Conservation (phyloP, 129 eudicot species). For the Oenanthe sinensis region DNA sequence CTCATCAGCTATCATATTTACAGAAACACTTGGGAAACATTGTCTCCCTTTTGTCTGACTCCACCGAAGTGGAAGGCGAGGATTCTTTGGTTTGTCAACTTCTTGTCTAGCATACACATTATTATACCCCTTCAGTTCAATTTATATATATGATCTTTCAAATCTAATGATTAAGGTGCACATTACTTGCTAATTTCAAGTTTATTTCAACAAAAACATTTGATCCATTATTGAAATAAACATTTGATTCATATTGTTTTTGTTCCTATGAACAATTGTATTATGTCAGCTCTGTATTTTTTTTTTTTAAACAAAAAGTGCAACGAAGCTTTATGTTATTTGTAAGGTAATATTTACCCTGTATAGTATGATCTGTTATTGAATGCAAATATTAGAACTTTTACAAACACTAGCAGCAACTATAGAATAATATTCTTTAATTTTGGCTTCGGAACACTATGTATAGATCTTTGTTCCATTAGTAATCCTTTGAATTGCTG, state of each 20-base stretch:
- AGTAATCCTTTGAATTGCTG: background rate
- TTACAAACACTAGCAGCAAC: background rate
- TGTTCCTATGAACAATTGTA: background rate
- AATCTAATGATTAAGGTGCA: background rate
- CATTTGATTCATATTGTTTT: no score
- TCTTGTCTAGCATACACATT: background rate
- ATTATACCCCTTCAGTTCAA: background rate
- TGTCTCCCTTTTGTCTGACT: conserved; percentile 19
- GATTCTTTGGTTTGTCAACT: conserved; percentile 21
- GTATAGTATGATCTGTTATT: background rate
- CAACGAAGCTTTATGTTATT: background rate
- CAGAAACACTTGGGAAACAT: conserved; percentile 23
- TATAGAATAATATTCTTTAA: background rate
- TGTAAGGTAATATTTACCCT: background rate
- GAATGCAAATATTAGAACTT: background rate
- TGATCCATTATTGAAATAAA: no score
- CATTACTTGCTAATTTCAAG: background rate
- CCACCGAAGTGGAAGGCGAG: conserved; percentile 22
- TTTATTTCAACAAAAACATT: background rate
- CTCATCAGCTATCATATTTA: conserved; percentile 24
- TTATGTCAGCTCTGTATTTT: background rate
- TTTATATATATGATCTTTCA: background rate
- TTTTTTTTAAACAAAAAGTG: background rate
- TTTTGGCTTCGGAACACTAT: background rate
- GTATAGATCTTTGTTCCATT: background rate